Conservation (phyloP, 768 basidiomycete genomes). For the Boletus bicolor region DNA sequence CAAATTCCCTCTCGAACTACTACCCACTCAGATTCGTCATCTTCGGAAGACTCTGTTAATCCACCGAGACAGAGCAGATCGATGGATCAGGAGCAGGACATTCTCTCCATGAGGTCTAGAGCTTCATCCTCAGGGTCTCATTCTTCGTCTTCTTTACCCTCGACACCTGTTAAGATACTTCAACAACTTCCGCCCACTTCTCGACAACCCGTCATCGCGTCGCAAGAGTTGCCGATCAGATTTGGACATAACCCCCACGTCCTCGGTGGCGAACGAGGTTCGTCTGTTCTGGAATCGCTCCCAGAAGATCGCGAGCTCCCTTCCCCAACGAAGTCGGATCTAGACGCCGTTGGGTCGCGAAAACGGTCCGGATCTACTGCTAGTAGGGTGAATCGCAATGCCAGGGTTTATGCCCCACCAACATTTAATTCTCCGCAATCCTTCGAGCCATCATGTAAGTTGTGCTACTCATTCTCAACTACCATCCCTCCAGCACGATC, state of each 20-base stretch:
- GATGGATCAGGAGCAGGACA: conserved; percentile 2
- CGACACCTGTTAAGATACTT: conserved; percentile 18
- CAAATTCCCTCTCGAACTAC: background rate
- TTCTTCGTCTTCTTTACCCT: conserved; percentile 26
- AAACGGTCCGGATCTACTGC: conserved; percentile 17
- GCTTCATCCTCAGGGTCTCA: conserved; percentile 23
- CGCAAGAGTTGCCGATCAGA: conserved; percentile 22
- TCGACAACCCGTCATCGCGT: conserved; percentile 22
- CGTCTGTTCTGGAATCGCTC: conserved; percentile 41
- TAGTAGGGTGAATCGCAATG: conserved; percentile 15
- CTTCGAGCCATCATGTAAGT: conserved; percentile 18
- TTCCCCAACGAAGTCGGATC: conserved; percentile 14
- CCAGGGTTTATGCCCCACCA: conserved; percentile 20
- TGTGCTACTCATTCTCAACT: background rate
- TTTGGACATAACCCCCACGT: conserved; percentile 31
- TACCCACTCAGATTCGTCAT: conserved; percentile 24
- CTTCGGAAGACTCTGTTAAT: conserved; percentile 21
- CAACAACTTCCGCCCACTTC: conserved; percentile 15
- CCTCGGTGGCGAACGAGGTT: conserved; percentile 12
- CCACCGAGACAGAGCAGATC: conserved; percentile 4
- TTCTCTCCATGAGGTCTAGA: conserved; percentile 17
- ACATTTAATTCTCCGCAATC: conserved; percentile 1
- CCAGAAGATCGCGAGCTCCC: conserved; percentile 49
- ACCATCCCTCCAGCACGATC: conserved; percentile 14
- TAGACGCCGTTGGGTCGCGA: conserved; percentile 8